Evolutionary conservation across 495 filamentous ascomycete species (phyloP), one percentile per base, ranked within the genome.

Genomic region (Neurospora tetrasperma): DNA sequence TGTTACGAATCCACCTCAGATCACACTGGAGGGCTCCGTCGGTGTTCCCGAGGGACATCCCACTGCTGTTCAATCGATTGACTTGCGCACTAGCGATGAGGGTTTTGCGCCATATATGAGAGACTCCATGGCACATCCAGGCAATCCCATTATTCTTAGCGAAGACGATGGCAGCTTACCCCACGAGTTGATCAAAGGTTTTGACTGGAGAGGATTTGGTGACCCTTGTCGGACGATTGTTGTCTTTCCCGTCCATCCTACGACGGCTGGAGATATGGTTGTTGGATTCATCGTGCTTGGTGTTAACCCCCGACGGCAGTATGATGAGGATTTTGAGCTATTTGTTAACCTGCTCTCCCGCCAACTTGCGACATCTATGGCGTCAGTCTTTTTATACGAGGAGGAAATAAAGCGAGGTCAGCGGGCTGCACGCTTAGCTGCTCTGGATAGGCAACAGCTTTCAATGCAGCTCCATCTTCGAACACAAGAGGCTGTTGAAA

Each of bases 281-380:
- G 84, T 92, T 11, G 91, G 91, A 4, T 93, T 92, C 75, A 81
- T 92, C 39, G 87, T 92, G 1, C 83, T 92, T 77, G 91, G 90
- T 38, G 79, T 90, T 4, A 93, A 93, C 79, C 90, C 90, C 42
- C 81, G 90, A 39, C 84, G 90, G 70, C 89, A 86, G 1, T 92
- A 90, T 74, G 89, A 93, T 75, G 86, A 89, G 69, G 90, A 92
- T 75, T 93, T 92, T 73, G 84, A 86, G 70, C 83, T 92, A 0
- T 93, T 92, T 75, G 83, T 92, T 69, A 88, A 88, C 75, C 82
- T 93, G n/a, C 81, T 93, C 20, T 89, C 87, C 54, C 85, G 90
- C 14, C 91, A 92, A 75, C 81, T 92, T 10, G 89, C 88, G 10
- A 93, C 91, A 1, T 90, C 89, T 8, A 85, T 92, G 76, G 90